phyloP scores from a whole-genome alignment of 495 filamentous ascomycete species.

The Recurvomyces mirabilis region DNA sequence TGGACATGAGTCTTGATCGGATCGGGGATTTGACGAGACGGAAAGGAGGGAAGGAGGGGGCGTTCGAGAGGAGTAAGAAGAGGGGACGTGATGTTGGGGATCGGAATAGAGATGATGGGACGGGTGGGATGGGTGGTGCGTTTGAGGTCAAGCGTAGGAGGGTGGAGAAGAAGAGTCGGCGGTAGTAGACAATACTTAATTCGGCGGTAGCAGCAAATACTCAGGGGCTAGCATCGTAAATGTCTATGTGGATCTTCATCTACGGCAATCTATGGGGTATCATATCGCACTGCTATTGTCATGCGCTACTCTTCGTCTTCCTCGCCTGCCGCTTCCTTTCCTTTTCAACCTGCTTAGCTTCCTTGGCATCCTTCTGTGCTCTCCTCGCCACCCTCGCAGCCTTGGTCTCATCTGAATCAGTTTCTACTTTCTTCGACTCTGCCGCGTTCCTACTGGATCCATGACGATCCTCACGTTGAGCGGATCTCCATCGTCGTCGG shows the following conservation, averaged over 20 bases:
- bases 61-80: slow-evolving; percentile 22
- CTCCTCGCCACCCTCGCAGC: background rate
- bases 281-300: background rate
- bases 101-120: slow-evolving; percentile 12
- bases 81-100: slow-evolving; percentile 12
- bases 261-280: too few species aligned
- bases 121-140: slow-evolving; percentile 12
- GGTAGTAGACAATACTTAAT: slow-evolving; percentile 1
- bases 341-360: slow-evolving; percentile 2
- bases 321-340: slow-evolving; percentile 3
- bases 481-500: too few species aligned
- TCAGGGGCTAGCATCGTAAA: background rate
- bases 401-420: too few species aligned
- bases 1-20: slow-evolving; percentile 62
- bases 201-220: background rate
- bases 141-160: slow-evolving; percentile 19
- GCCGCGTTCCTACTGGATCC: too few species aligned
- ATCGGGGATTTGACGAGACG: slow-evolving; percentile 36
- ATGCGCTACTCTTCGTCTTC: slow-evolving; percentile 7
- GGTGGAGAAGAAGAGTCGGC: slow-evolving; percentile 19
- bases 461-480: too few species aligned
- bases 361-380: background rate
- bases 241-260: too few species aligned
- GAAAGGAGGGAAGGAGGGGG: slow-evolving; percentile 14
- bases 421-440: too few species aligned